Conservation (phyloP, 352 stramenopile species). For the Aphanomyces invadans region DNA sequence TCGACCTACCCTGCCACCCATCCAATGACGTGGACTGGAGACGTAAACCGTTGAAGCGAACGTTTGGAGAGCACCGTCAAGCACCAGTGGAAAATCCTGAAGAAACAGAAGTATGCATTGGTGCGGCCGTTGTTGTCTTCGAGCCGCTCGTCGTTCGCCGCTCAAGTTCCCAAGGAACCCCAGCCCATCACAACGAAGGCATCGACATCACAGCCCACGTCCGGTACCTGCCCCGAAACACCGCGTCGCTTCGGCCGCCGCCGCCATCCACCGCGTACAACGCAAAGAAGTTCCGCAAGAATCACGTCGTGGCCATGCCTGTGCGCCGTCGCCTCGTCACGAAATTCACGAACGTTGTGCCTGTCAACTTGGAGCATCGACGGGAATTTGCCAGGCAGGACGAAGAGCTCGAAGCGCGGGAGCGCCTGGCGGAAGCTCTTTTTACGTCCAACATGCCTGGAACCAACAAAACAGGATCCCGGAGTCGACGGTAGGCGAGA, state of each 20-base stretch:
- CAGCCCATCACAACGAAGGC: not conserved
- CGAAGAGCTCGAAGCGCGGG: conserved; percentile 65
- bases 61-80: not conserved
- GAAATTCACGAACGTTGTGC: conserved; percentile 28
- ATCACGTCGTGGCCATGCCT: conserved; percentile 34
- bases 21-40: no score
- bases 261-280: conserved; percentile 27
- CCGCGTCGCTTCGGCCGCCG: not conserved
- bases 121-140: not conserved
- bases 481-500: not conserved
- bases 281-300: conserved; percentile 82
- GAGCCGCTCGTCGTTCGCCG: conserved; percentile 15
- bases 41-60: not conserved
- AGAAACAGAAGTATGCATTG: not conserved
- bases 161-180: no score
- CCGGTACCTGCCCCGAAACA: conserved; percentile 11
- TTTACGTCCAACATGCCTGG: conserved; percentile 34
- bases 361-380: conserved; percentile 50
- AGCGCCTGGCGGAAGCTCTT: conserved; percentile 74
- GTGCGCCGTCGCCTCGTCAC: conserved; percentile 40
- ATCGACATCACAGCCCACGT: not conserved
- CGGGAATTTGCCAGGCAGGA: conserved; percentile 51
- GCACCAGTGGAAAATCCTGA: not conserved
- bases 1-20: no score
- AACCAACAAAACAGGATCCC: not conserved